Evolutionary conservation across 1,284 basidiomycete species (phyloP), one percentile per base, ranked within the genome.

Genomic region (Pyrrhoderma noxium): DNA sequence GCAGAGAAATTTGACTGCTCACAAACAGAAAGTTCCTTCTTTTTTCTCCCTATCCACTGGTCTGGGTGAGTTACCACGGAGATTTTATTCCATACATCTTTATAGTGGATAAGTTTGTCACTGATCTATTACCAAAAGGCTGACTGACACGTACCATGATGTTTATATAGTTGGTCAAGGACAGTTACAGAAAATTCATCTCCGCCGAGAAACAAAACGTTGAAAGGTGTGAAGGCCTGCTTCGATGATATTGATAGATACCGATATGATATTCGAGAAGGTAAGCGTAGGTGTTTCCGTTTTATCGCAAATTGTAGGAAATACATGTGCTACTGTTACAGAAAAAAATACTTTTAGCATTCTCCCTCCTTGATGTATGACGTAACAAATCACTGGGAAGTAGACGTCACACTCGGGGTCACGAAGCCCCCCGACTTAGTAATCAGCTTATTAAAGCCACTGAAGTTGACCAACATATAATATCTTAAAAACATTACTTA

Each of bases 111-210:
- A 45, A 27, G 31, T 19, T 23, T 21, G n/a, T 34, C 25, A 47
- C 36, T 16, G 45, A 59, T 41, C 45, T 51, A 49, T 45, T 50
- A 48, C 19, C 31, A 36, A 49, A 31, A 53, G 37, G 45, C 27
- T 36, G 16, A 9, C 40, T 27, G 34, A 19, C 8, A 62, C 66
- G 19, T 37, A 79, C 80, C 80, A 63, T 62, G 57, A 3, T 77
- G 75, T 31, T 65, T 59, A 55, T 79, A 66, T 2, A 87, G 62
- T 51, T 77, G 67, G 36, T 73, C 60, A 22, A 88, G 66, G 1
- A 85, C 77, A 11, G 67, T 60, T 59, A 80, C 82, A 1, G 84
- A 87, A 62, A 87, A 87, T 56, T 81, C 75, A 61, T 86, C 84
- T n/a, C 82, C 76, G 46, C 84, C 85, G 58, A 85, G 71, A 62